Evolutionary conservation across 768 basidiomycete species (phyloP).

Genomic region (Myochromella boudieri): DNA sequence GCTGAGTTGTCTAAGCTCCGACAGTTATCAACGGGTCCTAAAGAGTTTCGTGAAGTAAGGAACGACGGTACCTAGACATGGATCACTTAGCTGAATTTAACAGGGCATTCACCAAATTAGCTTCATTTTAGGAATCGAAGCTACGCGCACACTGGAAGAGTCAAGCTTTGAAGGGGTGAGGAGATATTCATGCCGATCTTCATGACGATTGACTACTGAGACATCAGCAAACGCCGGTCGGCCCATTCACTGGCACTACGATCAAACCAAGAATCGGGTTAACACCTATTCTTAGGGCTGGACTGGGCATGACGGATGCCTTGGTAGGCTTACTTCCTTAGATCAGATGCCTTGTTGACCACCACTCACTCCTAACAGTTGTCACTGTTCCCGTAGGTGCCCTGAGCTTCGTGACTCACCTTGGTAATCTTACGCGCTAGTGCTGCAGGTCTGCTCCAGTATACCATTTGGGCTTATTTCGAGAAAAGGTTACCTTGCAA

Average conservation of each 20-base stretch:
- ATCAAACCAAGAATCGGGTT: conserved; percentile 82
- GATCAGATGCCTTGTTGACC: neutral
- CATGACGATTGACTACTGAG: conserved; percentile 2
- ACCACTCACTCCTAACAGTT: conserved; percentile 34
- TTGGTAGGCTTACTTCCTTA: conserved; percentile 38
- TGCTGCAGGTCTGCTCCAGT: conserved; percentile 68
- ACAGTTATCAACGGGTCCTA: conserved; percentile 55
- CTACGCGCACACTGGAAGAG: conserved; percentile 66
- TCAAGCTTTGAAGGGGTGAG: conserved; percentile 65
- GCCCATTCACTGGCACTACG: conserved; percentile 69
- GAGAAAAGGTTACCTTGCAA: conserved; percentile 84
- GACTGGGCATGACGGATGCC: conserved; percentile 90
- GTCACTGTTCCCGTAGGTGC: conserved; percentile 77
- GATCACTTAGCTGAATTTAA: neutral
- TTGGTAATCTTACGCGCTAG: neutral
- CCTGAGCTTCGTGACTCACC: neutral
- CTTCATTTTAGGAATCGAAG: conserved; percentile 80
- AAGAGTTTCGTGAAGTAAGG: conserved; percentile 77
- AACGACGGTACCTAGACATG: neutral
- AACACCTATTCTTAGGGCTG: conserved; percentile 90
- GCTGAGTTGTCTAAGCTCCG: conserved; percentile 73
- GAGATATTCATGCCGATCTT: conserved; percentile 5
- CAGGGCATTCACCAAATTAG: conserved; percentile 78
- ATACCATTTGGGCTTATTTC: conserved; percentile 87
- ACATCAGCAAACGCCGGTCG: conserved; percentile 75